These are phyloP conservation scores for Trichopus zeylanicus DNA, from an alignment of 116 monocot genomes.

Conservation along the genomic window DNA sequence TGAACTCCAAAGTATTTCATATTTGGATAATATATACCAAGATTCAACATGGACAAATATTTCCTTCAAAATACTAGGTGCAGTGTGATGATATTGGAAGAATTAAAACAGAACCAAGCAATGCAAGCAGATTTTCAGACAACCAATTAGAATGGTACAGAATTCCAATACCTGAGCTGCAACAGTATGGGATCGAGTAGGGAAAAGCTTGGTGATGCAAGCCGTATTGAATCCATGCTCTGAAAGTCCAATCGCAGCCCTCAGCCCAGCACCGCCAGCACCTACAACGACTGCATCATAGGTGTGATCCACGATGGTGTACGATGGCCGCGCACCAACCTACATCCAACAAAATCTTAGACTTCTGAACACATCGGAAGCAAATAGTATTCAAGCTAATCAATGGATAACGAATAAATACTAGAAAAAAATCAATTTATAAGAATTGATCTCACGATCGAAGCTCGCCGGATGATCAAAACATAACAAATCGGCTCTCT, in stretches of 20 bases:
- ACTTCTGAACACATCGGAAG: background rate
- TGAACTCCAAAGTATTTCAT: too few species aligned
- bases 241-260: constrained; percentile 92
- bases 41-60: too few species aligned
- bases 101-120: background rate
- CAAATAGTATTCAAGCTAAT: too few species aligned
- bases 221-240: constrained; percentile 98
- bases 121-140: background rate
- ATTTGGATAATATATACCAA: too few species aligned
- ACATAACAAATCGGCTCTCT: too few species aligned
- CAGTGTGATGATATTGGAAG: too few species aligned
- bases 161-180: constrained; percentile 74
- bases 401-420: too few species aligned
- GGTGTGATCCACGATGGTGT: constrained; percentile 91
- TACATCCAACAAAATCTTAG: constrained; percentile 5
- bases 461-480: too few species aligned
- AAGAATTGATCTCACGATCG: too few species aligned
- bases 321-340: constrained; percentile 25
- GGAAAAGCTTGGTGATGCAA: constrained; percentile 97
- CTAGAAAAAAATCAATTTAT: too few species aligned
- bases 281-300: constrained; percentile 97
- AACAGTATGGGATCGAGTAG: constrained; percentile 94
- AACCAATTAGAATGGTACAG: too few species aligned
- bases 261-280: constrained; percentile 91
- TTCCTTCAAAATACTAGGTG: too few species aligned